Evolutionary conservation across 345 rosid genomes (phyloP).

Genomic region (Euphorbia tirucalli): DNA sequence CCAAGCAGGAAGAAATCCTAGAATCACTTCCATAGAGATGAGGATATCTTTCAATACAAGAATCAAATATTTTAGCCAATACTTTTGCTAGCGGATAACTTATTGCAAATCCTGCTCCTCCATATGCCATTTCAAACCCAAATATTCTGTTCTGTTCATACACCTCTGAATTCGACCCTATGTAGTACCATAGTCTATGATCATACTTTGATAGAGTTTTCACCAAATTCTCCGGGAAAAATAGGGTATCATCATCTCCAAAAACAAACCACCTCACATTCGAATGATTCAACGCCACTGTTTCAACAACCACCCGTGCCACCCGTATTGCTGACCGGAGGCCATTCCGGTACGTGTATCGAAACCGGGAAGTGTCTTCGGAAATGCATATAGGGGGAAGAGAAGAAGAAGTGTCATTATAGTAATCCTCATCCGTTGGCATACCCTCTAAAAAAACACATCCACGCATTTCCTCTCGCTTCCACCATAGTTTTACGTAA

Average conservation of each 20-base stretch:
- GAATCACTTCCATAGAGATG: conserved; percentile 86
- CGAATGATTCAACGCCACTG: conserved; percentile 49
- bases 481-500: conserved; percentile 77
- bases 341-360: conserved; percentile 59
- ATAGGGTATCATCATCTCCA: conserved; percentile 80
- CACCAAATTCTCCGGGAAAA: conserved; percentile 61
- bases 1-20: conserved; percentile 62
- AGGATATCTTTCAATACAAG: conserved; percentile 75
- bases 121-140: conserved; percentile 65
- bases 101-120: conserved; percentile 81
- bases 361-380: conserved; percentile 63
- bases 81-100: conserved; percentile 73
- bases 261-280: conserved; percentile 77
- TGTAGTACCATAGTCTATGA: conserved; percentile 66
- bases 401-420: conserved; percentile 14
- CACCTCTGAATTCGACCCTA: conserved; percentile 73
- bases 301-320: conserved; percentile 64
- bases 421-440: conserved; percentile 21
- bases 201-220: conserved; percentile 79
- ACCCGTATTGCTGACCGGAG: conserved; percentile 67
- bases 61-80: conserved; percentile 63
- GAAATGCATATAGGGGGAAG: conserved; percentile 73
- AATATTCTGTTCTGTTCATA: conserved; percentile 54
- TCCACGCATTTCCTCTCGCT: conserved; percentile 54
- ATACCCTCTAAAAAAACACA: conserved; percentile 63